These are phyloP conservation scores for Calocybe indica DNA, from an alignment of 768 basidiomycete genomes.

Conservation along the genomic window DNA sequence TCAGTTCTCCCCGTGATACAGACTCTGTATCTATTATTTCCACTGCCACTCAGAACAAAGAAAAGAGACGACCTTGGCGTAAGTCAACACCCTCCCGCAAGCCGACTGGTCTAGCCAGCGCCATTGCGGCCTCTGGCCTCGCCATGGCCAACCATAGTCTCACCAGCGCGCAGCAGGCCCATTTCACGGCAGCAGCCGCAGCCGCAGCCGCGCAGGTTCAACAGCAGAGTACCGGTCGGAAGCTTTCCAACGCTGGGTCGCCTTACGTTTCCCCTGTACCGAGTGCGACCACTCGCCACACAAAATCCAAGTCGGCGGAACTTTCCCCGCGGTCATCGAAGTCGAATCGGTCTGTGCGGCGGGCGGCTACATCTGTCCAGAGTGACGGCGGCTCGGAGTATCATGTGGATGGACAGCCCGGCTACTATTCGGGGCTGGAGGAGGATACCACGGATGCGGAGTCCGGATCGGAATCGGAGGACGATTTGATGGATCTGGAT, in stretches of 20 bases:
- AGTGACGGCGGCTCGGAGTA: conserved; percentile 16
- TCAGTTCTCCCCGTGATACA: conserved; percentile 14
- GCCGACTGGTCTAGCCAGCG: conserved; percentile 58
- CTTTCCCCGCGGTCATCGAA: conserved; percentile 7
- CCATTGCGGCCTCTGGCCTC: conserved; percentile 60
- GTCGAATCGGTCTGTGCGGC: conserved; percentile 3
- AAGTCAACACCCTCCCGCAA: conserved; percentile 35
- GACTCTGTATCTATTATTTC: conserved; percentile 19
- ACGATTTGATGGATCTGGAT: conserved; percentile 35
- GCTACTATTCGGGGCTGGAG: conserved; percentile 35
- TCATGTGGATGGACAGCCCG: conserved; percentile 22
- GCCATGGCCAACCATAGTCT: conserved; percentile 58
- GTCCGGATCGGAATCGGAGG: conserved; percentile 22
- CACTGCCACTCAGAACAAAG: conserved; percentile 16
- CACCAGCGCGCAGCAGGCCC: conserved; percentile 40
- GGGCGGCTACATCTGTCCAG: conserved; percentile 2
- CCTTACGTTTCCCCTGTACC: conserved; percentile 5
- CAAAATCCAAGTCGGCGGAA: conserved; percentile 9
- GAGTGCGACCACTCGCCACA: conserved; percentile 5
- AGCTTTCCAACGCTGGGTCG: conserved; percentile 2
- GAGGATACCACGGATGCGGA: conserved; percentile 27
- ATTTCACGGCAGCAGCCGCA: conserved; percentile 23
- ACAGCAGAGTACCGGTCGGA: background rate
- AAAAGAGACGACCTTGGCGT: conserved; percentile 39
- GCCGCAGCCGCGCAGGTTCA: conserved; percentile 10